These are phyloP conservation scores for Kodamaea sp. DNA, from an alignment of 1,139 yeast genomes.

Conservation along the genomic window DNA sequence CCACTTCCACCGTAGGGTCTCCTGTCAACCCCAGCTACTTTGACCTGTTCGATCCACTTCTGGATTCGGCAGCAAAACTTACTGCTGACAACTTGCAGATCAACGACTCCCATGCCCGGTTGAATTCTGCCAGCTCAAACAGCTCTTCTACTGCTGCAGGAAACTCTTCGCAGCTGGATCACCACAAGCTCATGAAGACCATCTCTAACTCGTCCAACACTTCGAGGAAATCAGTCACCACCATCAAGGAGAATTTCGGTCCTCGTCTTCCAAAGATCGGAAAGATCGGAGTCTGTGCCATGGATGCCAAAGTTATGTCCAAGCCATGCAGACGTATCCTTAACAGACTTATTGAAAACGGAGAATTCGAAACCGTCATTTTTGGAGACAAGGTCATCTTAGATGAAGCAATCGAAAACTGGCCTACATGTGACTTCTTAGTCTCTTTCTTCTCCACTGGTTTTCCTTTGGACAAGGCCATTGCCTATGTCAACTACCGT, in stretches of 20 bases:
- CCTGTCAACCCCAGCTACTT: background rate
- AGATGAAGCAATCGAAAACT: conserved; percentile 89
- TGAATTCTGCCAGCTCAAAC: conserved; percentile 2
- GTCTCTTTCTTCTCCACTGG: conserved; percentile 94
- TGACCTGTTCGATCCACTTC: background rate
- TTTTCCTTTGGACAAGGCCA: conserved; percentile 94
- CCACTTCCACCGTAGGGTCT: background rate
- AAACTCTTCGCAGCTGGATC: conserved; percentile 12
- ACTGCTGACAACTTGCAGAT: conserved; percentile 22
- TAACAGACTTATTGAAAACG: conserved; percentile 84
- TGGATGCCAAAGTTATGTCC: conserved; percentile 95
- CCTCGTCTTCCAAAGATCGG: conserved; percentile 76
- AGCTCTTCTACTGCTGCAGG: conserved; percentile 1
- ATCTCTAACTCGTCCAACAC: conserved; percentile 40
- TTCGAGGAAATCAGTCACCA: conserved; percentile 47
- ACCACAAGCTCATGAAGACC: conserved; percentile 33
- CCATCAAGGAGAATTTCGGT: conserved; percentile 42
- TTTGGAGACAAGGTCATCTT: conserved; percentile 97
- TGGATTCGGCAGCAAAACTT: conserved; percentile 12
- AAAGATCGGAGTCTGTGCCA: conserved; percentile 97
- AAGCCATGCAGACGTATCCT: conserved; percentile 94
- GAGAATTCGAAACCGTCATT: conserved; percentile 94
- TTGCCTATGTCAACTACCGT: conserved; percentile 82
- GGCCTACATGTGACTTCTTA: conserved; percentile 98
- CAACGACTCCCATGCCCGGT: conserved; percentile 12